phyloP scores from a whole-genome alignment of 345 rosid genomes.

The Eucalyptus globulus region DNA sequence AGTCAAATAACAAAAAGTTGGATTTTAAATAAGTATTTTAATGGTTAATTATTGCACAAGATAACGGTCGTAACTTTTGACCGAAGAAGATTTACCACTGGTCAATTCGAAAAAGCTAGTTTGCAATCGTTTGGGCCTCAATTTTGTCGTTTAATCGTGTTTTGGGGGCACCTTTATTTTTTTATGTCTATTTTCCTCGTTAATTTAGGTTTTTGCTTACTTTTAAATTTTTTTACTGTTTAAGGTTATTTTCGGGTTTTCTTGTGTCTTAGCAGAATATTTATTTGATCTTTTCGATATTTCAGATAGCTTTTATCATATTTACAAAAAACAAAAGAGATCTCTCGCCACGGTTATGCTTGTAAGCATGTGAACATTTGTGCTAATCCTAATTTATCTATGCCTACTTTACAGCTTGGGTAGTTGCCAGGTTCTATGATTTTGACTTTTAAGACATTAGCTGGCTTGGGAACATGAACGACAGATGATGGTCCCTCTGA shows the following conservation, averaged over 20 bases:
- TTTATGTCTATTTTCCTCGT: neutral
- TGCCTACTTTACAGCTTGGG: neutral
- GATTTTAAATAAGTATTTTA: too few species aligned
- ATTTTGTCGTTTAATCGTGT: neutral
- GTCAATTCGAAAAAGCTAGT: neutral
- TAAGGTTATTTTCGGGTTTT: neutral
- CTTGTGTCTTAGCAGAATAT: neutral
- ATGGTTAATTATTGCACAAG: too few species aligned
- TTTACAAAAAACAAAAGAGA: neutral
- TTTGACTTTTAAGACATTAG: too few species aligned
- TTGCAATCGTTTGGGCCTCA: neutral
- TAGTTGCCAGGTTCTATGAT: neutral
- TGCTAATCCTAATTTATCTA: neutral
- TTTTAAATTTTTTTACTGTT: neutral
- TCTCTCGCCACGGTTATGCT: neutral
- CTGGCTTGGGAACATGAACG: neutral
- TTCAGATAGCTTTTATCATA: neutral
- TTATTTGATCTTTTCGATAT: neutral
- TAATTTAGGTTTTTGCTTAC: neutral
- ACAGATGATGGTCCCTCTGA: neutral
- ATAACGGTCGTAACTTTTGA: neutral
- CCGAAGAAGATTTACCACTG: neutral
- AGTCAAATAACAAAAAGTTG: too few species aligned
- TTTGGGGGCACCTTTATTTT: neutral
- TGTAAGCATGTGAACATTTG: neutral